Percentiles rank a stretch among this genome's conserved stretches.
Evolutionary conservation across 2,329 filamentous ascomycete species (phyloP).

Genomic region (Cladosporium sp.): DNA sequence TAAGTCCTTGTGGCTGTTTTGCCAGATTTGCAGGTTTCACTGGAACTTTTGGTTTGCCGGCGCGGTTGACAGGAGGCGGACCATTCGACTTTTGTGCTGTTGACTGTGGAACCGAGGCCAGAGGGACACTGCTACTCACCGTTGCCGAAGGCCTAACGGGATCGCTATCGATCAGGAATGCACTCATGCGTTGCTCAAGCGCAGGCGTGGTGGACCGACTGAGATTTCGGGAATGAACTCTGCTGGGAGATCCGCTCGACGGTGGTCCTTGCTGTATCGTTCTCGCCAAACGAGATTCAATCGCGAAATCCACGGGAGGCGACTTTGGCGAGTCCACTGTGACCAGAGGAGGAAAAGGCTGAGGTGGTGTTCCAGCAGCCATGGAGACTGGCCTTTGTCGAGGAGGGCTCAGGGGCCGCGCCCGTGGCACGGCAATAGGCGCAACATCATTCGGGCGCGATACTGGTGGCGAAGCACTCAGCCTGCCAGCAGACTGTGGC

Average conservation of each 20-base stretch:
- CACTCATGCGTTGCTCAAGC: conserved; percentile 36
- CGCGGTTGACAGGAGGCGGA: conserved; percentile 75
- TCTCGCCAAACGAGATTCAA: conserved; percentile 2
- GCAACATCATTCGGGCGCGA: conserved; percentile 28
- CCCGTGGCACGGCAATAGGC: conserved; percentile 14
- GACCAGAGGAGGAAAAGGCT: conserved; percentile 60
- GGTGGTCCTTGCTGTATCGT: conserved; percentile 13
- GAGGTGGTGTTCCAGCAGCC: conserved; percentile 41
- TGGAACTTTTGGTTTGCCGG: conserved; percentile 69
- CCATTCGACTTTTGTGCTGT: conserved; percentile 32
- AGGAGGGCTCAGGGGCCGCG: conserved; percentile 32
- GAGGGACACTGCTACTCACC: conserved; percentile 13
- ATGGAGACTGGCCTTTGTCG: conserved; percentile 46
- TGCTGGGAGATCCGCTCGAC: not conserved
- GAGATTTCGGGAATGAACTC: conserved; percentile 23
- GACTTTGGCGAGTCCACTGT: conserved; percentile 67
- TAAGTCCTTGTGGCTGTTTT: conserved; percentile 22
- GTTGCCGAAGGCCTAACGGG: conserved; percentile 9
- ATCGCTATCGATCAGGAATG: conserved; percentile 29
- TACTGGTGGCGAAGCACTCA: conserved; percentile 22
- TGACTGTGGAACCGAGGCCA: not conserved
- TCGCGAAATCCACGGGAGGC: conserved; percentile 49
- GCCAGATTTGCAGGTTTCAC: conserved; percentile 25
- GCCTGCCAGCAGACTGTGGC: conserved; percentile 5
- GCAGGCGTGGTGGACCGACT: conserved; percentile 40